A percentile compares a stretch with the other conserved stretches of the same genome.
These are phyloP conservation scores for Nepenthes alata DNA, from an alignment of 179 eudicot genomes.

Conservation along the genomic window DNA sequence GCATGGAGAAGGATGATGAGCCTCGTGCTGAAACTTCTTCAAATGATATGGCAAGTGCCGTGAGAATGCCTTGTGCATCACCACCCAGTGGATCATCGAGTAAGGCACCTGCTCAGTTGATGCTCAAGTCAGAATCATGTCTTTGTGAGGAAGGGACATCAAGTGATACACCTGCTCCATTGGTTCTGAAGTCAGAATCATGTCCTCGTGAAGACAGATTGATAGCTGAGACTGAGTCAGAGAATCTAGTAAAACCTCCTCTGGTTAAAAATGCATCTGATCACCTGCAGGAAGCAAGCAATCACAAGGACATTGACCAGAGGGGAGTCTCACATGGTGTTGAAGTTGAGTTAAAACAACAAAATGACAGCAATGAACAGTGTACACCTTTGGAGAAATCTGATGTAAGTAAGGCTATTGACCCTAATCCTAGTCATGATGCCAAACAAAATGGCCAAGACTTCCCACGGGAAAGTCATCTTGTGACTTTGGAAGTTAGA, in stretches of 20 bases:
- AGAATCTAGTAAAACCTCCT: constrained; percentile 17
- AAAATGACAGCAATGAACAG: constrained; percentile 18
- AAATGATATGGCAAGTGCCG: constrained; percentile 12
- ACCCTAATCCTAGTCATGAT: constrained; percentile 8
- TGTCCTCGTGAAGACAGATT: constrained; percentile 12
- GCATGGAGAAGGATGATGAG: constrained; percentile 19
- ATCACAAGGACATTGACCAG: constrained; percentile 16
- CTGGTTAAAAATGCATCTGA: constrained; percentile 15
- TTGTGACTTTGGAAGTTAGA: constrained; percentile 17
- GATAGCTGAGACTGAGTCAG: constrained; percentile 21
- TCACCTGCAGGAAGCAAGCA: constrained; percentile 17
- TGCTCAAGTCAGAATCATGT: background rate
- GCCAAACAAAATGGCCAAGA: constrained; percentile 16
- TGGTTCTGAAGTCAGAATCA: constrained; percentile 15
- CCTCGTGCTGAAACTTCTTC: constrained; percentile 16
- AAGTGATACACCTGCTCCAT: constrained; percentile 22
- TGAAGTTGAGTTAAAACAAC: constrained; percentile 19
- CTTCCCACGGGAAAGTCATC: constrained; percentile 15
- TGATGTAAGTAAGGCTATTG: constrained; percentile 12
- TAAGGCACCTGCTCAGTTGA: constrained; percentile 22
- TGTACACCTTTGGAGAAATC: constrained; percentile 13
- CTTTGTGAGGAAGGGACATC: constrained; percentile 14
- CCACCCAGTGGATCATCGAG: constrained; percentile 17
- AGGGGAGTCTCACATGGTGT: constrained; percentile 20
- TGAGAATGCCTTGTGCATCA: constrained; percentile 20